Percentiles rank a stretch among this genome's conserved stretches.
Evolutionary conservation across 768 basidiomycete genomes (phyloP).

Genomic region (Cyathus striatus): DNA sequence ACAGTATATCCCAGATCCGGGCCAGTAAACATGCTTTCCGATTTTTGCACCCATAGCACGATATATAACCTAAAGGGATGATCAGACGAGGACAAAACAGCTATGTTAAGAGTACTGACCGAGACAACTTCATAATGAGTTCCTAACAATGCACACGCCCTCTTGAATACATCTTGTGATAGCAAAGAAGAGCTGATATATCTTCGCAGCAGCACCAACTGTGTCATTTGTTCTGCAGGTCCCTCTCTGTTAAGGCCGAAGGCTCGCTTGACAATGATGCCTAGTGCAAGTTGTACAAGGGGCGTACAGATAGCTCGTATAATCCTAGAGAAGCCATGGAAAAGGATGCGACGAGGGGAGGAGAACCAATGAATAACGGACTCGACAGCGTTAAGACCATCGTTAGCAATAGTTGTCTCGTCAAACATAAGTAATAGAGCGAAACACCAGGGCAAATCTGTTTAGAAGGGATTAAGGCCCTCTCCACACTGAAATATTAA

Average conservation of each 20-base stretch:
- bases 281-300: constrained; percentile 30
- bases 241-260: constrained; percentile 32
- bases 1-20: constrained; percentile 39
- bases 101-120: constrained; percentile 15
- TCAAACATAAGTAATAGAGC: constrained; percentile 33
- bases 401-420: constrained; percentile 18
- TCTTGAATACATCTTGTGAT: constrained; percentile 26
- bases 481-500: not conserved
- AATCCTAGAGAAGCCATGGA: constrained; percentile 33
- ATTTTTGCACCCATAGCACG: constrained; percentile 47
- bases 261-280: constrained; percentile 33
- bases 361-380: constrained; percentile 40
- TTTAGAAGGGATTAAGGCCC: not conserved
- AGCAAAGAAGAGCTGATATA: constrained; percentile 33
- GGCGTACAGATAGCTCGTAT: constrained; percentile 31
- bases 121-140: constrained; percentile 43
- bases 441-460: constrained; percentile 38
- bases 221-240: constrained; percentile 4
- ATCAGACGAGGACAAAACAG: not conserved
- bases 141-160: constrained; percentile 37
- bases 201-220: constrained; percentile 18
- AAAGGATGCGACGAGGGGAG: constrained; percentile 29
- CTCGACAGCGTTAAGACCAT: constrained; percentile 27
- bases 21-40: constrained; percentile 45
- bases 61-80: constrained; percentile 24